phyloP scores from a whole-genome alignment of 768 basidiomycete species.

The Cystobasidiopsis lactophilus region DNA sequence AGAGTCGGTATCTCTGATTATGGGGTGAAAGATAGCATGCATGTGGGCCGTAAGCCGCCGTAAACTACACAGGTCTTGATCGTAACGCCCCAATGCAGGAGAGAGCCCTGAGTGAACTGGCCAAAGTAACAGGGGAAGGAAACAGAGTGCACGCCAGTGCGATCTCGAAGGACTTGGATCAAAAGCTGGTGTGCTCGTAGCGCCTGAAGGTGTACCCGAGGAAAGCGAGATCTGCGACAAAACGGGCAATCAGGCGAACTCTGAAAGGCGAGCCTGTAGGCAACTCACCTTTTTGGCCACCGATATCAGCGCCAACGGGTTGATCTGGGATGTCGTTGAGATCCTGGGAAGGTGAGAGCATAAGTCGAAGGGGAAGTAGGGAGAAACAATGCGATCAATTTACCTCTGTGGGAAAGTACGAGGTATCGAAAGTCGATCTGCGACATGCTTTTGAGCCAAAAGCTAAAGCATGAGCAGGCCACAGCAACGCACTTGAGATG shows the following conservation, averaged over 20 bases:
- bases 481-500: conserved; percentile 31
- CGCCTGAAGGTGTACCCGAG: conserved; percentile 16
- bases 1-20: too few species aligned
- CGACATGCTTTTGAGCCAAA: neutral
- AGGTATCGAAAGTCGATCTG: conserved; percentile 6
- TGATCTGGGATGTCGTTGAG: conserved; percentile 29
- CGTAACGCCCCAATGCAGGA: too few species aligned
- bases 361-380: too few species aligned
- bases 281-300: neutral
- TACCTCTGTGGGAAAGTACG: conserved; percentile 27
- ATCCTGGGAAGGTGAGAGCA: conserved; percentile 21
- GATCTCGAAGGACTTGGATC: too few species aligned
- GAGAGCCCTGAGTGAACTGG: too few species aligned
- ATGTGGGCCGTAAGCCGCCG: too few species aligned
- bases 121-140: too few species aligned
- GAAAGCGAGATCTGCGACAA: conserved; percentile 8
- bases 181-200: conserved; percentile 11
- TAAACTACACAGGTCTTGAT: too few species aligned
- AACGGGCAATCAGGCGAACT: neutral
- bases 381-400: neutral
- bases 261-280: neutral
- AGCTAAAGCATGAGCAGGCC: neutral
- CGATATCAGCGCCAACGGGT: conserved; percentile 16
- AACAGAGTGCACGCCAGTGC: too few species aligned
- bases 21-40: too few species aligned